Base-by-base conservation (phyloP, 176 grass and related monocot species). In the Rhynchospora pubera region DNA sequence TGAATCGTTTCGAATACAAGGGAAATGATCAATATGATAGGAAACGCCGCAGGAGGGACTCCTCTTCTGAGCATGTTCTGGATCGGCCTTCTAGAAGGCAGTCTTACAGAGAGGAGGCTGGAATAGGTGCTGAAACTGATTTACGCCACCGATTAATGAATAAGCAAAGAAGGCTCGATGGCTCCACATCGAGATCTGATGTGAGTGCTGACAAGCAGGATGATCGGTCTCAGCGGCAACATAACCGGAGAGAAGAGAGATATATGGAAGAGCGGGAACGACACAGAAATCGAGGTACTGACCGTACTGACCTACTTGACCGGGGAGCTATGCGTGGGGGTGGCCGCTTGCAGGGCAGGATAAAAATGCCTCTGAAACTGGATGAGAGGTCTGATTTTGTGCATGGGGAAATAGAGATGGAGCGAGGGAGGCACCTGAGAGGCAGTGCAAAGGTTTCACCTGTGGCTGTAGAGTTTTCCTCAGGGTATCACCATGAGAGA, bases 331-430 rank as follows among this genome's bases (percentile, higher is more conserved):
- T 62, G 77, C 87, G 13, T 50, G 89, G 86, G 71, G 88, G 86
- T 62, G 85, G 85, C 72, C 90, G 93, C 71, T 81, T 99, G 23
- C 86, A 84, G 62, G 91, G 93, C 58, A 93, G 96, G 91, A 99
- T 99, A 85, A 91, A 87, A 64, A 91, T 99, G 78, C 96, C 96
- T 86, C 19, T 77, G 83, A 99, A 79, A 81, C 89, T 85, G 46
- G 78, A 81, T 58, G 88, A 97, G 66, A 89, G 61, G 62, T 43
- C 77, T 79, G 85, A 86, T 85, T 63, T 72, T 21, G 68, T 62
- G 62, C 85, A 50, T 63, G 78, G 66, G 13, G 92, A 94, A 84
- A 85, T 83, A 79, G 89, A 91, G 23, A 82, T 82, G 53, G 90
- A 93, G 57, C 90, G 88, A 65, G 86, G 87, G 78, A 78, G 83